Evolutionary conservation across 2,329 filamentous ascomycete species (phyloP).

Genomic region (Cordyceps farinosa): DNA sequence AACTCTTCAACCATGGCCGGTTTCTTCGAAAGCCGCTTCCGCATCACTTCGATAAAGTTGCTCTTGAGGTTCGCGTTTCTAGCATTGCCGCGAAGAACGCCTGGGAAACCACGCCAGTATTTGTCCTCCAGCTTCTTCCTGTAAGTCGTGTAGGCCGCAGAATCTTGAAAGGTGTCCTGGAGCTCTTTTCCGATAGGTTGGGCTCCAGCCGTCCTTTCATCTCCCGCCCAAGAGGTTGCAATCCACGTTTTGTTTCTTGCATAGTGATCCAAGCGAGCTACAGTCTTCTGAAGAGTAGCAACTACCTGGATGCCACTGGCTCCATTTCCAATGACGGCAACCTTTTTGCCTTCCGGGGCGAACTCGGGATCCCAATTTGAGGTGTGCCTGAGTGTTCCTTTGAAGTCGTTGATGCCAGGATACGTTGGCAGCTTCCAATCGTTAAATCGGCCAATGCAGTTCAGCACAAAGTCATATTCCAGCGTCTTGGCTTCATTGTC

Average conservation of each 20-base stretch:
- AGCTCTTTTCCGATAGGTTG: conserved; percentile 55
- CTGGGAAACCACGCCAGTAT: conserved; percentile 58
- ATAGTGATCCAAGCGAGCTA: conserved; percentile 58
- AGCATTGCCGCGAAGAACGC: conserved; percentile 51
- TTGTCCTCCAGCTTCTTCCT: conserved; percentile 55
- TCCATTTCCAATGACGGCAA: conserved; percentile 51
- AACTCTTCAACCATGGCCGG: conserved; percentile 54
- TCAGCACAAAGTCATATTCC: conserved; percentile 58
- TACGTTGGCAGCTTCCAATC: conserved; percentile 61
- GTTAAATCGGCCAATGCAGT: conserved; percentile 64
- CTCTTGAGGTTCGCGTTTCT: conserved; percentile 46
- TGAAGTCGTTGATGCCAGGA: conserved; percentile 52
- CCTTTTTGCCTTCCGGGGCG: conserved; percentile 45
- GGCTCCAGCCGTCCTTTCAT: conserved; percentile 52
- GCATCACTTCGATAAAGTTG: conserved; percentile 49
- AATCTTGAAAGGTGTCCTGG: conserved; percentile 56
- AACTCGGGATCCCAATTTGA: conserved; percentile 56
- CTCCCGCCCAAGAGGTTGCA: conserved; percentile 56
- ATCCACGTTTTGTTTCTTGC: conserved; percentile 66
- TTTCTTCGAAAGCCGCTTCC: conserved; percentile 48
- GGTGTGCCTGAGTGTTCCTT: conserved; percentile 56
- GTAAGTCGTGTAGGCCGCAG: conserved; percentile 57
- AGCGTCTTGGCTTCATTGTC: conserved; percentile 38
- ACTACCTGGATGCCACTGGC: conserved; percentile 53
- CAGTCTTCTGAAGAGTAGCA: conserved; percentile 48